These are phyloP conservation scores for Colletotrichum coccodes DNA, from an alignment of 2,329 filamentous ascomycete genomes.

Conservation along the genomic window DNA sequence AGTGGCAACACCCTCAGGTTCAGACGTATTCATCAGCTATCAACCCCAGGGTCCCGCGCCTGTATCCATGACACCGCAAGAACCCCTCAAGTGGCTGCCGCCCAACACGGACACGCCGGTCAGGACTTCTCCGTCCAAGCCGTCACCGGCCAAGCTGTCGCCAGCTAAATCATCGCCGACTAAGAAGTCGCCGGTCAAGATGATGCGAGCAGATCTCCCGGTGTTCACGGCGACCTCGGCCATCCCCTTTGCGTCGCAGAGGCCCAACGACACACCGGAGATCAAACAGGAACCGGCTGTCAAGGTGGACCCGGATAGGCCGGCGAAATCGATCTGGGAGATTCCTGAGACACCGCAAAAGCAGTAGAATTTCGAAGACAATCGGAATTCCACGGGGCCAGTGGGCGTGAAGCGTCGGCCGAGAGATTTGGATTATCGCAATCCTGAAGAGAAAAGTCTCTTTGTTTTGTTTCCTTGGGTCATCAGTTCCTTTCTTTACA, in stretches of 20 bases:
- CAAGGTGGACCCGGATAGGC: slow-evolving; percentile 20
- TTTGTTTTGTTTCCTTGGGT: slow-evolving; percentile 2
- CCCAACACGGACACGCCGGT: slow-evolving; percentile 53
- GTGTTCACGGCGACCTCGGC: slow-evolving; percentile 53
- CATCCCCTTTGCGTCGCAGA: slow-evolving; percentile 56
- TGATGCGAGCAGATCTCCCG: slow-evolving; percentile 49
- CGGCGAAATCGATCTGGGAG: slow-evolving; percentile 41
- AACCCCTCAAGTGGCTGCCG: slow-evolving; percentile 61
- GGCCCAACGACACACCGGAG: background rate
- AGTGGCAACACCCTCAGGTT: slow-evolving; percentile 31
- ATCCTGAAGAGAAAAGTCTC: background rate
- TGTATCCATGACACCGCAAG: slow-evolving; percentile 46
- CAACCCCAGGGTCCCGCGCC: slow-evolving; percentile 64
- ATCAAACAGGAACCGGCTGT: background rate
- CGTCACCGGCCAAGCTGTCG: slow-evolving; percentile 45
- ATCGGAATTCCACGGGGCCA: background rate
- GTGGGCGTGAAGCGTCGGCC: background rate
- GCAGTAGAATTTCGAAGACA: background rate
- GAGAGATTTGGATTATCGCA: background rate
- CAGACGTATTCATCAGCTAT: slow-evolving; percentile 62
- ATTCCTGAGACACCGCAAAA: slow-evolving; percentile 46
- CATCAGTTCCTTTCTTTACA: background rate
- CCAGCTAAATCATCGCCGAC: slow-evolving; percentile 32
- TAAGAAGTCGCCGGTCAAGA: slow-evolving; percentile 27
- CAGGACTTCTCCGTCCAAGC: slow-evolving; percentile 39